Conservation (phyloP, 306 rosid species). For the Elaeagnus macrophylla region DNA sequence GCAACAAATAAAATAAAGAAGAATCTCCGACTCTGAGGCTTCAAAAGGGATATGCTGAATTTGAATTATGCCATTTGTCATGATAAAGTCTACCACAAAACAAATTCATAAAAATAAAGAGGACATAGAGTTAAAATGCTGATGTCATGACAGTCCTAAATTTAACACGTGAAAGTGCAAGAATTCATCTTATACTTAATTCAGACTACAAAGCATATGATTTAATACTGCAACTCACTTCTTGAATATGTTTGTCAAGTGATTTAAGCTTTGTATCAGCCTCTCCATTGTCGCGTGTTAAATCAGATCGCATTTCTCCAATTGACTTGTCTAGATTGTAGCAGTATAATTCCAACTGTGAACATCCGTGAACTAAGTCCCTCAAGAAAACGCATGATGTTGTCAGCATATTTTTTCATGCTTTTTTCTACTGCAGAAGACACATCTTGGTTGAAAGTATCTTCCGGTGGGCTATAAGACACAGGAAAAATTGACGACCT, state of each 20-base stretch:
- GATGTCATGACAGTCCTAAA: no score
- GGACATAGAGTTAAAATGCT: no score
- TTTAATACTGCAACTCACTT: slow-evolving; percentile 39
- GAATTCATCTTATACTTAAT: background rate
- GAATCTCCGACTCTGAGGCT: no score
- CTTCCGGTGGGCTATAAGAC: slow-evolving; percentile 52
- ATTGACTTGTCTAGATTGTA: slow-evolving; percentile 86
- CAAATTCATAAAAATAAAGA: no score
- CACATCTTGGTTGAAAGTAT: slow-evolving; percentile 49
- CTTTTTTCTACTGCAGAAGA: slow-evolving; percentile 66
- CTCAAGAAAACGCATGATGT: slow-evolving; percentile 74
- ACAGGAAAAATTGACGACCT: slow-evolving; percentile 41
- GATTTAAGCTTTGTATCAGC: slow-evolving; percentile 63
- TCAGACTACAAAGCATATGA: background rate
- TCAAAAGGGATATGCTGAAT: no score
- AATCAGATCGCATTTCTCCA: slow-evolving; percentile 82
- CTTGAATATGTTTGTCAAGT: slow-evolving; percentile 73
- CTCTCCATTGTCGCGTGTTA: slow-evolving; percentile 63
- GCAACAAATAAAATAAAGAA: no score
- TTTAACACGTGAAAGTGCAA: no score
- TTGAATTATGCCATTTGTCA: no score
- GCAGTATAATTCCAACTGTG: slow-evolving; percentile 82
- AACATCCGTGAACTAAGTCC: slow-evolving; percentile 79
- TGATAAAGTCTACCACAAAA: no score
- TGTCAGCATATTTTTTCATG: slow-evolving; percentile 71